Evolutionary conservation across 441 rosid species (phyloP), one percentile per base, ranked within the genome.

Genomic region (Pelargonium australe): DNA sequence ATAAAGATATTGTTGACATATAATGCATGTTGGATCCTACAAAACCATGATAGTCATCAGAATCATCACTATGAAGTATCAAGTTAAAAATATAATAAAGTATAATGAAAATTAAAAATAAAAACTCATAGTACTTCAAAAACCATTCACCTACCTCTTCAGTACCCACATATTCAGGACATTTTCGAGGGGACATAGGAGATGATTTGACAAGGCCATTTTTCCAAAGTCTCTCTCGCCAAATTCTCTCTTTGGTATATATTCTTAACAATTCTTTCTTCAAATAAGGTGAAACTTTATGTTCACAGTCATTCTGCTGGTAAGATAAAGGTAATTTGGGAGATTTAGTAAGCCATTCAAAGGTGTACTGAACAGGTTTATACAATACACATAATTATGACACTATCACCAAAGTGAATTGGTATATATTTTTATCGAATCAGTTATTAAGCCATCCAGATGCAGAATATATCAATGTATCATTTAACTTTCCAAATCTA

Each of bases 1-100:
- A 80, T 86, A 86, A 71, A 95, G 90, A 87, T 83, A 87, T 75
- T 90, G 97, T 81, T 81, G 88, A 81, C 99, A 95, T 73, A 95
- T 95, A 71, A 89, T 73, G 81, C 99, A 95, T 45, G 87, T 82
- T 72, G 87, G 88, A 85, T 91, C 97, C 97, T 95, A 80, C 79
- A 85, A 79, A 73, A 68, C 49, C 69, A 76, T 51, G 67, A 76
- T 57, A 70, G 63, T 41, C 60, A 70, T 74, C 67, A 72, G 13
- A 12, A 65, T 31, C 70, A 70, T 72, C 69, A 74, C 9, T 7
- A 55, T 28, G 70, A 69, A 65, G 17, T 55, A 16, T 49, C 37
- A 67, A 45, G 45, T 31, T 70, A 53, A 43, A 34, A 10, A 60
- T 10, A 31, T 17, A 41, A 1, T 47, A 67, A 40, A 70, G 16